These are phyloP conservation scores for Penicillium sumatraense DNA, from an alignment of 2,329 filamentous ascomycete genomes.

Conservation along the genomic window DNA sequence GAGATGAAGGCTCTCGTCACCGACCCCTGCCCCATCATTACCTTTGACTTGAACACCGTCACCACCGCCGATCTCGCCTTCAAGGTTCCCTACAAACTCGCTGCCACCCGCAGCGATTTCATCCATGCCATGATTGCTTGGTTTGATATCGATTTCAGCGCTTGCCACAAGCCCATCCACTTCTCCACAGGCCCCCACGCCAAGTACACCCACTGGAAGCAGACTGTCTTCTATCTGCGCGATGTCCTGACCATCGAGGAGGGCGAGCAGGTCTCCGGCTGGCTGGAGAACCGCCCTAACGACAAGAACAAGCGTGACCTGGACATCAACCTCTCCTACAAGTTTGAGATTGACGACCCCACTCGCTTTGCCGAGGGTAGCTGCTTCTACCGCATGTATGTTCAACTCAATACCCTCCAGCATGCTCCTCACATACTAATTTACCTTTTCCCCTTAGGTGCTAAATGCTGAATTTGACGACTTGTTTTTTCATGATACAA, in stretches of 20 bases:
- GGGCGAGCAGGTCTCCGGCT: constrained; percentile 77
- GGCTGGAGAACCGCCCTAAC: constrained; percentile 83
- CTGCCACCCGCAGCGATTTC: constrained; percentile 85
- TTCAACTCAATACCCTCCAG: background rate
- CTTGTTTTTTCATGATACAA: constrained; percentile 21
- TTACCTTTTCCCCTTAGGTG: constrained; percentile 7
- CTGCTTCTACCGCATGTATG: constrained; percentile 76
- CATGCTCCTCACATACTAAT: background rate
- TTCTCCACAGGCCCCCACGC: constrained; percentile 98
- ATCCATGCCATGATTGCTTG: constrained; percentile 95
- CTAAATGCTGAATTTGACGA: constrained; percentile 31
- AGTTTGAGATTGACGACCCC: constrained; percentile 74
- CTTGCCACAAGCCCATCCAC: constrained; percentile 95
- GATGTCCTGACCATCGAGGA: constrained; percentile 91
- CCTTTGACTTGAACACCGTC: constrained; percentile 92
- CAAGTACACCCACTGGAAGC: constrained; percentile 99
- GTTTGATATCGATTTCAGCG: constrained; percentile 99
- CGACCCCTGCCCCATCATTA: constrained; percentile 82
- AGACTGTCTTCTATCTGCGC: constrained; percentile 97
- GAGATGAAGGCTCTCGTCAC: constrained; percentile 97
- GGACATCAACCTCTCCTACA: constrained; percentile 86
- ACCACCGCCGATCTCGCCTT: constrained; percentile 83
- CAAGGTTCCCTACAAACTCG: constrained; percentile 74
- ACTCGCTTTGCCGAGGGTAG: constrained; percentile 70
- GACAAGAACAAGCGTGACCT: constrained; percentile 92